Percentiles rank a stretch among this genome's conserved stretches.
phyloP scores from a whole-genome alignment of 1,284 basidiomycete genomes.

The Fistulina hepatica region DNA sequence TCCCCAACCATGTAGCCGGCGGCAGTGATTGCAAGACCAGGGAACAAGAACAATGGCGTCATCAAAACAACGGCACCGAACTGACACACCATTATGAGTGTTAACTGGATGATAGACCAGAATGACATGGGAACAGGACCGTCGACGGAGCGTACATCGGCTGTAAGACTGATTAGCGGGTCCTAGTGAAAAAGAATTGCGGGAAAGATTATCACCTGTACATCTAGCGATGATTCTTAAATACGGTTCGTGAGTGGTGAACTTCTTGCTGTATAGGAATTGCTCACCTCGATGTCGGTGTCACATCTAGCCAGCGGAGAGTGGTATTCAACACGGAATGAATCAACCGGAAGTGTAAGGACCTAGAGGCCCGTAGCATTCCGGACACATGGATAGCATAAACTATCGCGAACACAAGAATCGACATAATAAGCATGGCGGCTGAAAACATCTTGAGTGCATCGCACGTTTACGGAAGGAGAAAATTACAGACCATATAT shows the following conservation, averaged over 20 bases:
- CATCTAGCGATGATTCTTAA: slow-evolving; percentile 38
- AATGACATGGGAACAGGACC: slow-evolving; percentile 29
- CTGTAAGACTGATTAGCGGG: too few relatives aligned
- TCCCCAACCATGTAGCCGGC: slow-evolving; percentile 15
- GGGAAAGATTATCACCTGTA: slow-evolving; percentile 40
- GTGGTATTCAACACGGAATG: slow-evolving; percentile 45
- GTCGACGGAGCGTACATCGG: slow-evolving; percentile 27
- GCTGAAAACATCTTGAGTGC: slow-evolving; percentile 30
- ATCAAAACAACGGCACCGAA: slow-evolving; percentile 32
- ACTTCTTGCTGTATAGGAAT: too few relatives aligned
- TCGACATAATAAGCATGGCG: slow-evolving; percentile 11
- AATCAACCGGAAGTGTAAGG: slow-evolving; percentile 48
- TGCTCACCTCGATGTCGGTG: slow-evolving; percentile 40
- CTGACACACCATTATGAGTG: slow-evolving; percentile 26
- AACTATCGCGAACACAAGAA: slow-evolving; percentile 1
- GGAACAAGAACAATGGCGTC: slow-evolving; percentile 29
- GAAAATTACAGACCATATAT: slow-evolving; percentile 25
- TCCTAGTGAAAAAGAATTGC: too few relatives aligned
- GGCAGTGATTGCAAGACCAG: slow-evolving; percentile 28
- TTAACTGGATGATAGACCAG: slow-evolving; percentile 12
- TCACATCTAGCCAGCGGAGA: slow-evolving; percentile 37
- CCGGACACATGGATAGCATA: slow-evolving; percentile 22
- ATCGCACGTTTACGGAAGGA: background rate
- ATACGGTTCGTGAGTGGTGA: too few relatives aligned
- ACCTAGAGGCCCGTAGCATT: slow-evolving; percentile 43